Evolutionary conservation across 2,329 filamentous ascomycete genomes (phyloP).

Genomic region (Talaromyces piceae): DNA sequence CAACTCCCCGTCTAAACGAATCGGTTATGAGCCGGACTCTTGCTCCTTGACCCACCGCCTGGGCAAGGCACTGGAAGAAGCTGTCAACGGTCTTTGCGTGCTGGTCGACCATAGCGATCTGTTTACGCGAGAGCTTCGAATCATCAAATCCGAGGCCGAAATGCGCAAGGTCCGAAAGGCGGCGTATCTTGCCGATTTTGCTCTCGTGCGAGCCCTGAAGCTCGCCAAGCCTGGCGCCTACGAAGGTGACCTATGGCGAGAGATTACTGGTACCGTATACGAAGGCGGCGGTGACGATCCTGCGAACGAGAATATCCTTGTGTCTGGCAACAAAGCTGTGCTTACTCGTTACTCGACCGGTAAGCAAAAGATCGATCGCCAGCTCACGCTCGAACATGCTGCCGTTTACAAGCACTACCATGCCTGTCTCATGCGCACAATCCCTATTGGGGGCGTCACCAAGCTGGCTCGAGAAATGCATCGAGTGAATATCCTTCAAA

Average conservation of each 20-base stretch:
- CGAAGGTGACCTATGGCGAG: conserved; percentile 29
- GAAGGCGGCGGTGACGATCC: conserved; percentile 31
- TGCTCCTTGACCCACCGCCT: conserved; percentile 29
- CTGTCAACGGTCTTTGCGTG: conserved; percentile 24
- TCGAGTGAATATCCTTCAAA: conserved; percentile 21
- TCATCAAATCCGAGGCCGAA: conserved; percentile 26
- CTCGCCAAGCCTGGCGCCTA: conserved; percentile 29
- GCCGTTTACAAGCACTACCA: conserved; percentile 29
- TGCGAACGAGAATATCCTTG: conserved; percentile 29
- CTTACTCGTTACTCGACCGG: conserved; percentile 27
- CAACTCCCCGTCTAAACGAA: conserved; percentile 20
- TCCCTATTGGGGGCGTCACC: conserved; percentile 22
- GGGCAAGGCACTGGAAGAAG: conserved; percentile 19
- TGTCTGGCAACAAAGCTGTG: conserved; percentile 27
- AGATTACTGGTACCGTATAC: conserved; percentile 28
- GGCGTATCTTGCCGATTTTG: conserved; percentile 27
- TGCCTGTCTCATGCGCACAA: conserved; percentile 27
- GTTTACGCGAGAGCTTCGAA: conserved; percentile 24
- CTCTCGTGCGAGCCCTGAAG: conserved; percentile 27
- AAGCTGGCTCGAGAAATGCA: conserved; percentile 22
- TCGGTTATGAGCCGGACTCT: conserved; percentile 32
- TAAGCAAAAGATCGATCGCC: conserved; percentile 24
- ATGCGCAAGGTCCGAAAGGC: conserved; percentile 24
- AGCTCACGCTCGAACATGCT: conserved; percentile 27
- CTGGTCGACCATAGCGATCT: conserved; percentile 24